Evolutionary conservation across 1,284 basidiomycete genomes (phyloP).

Genomic region (Ganoderma multipileum): DNA sequence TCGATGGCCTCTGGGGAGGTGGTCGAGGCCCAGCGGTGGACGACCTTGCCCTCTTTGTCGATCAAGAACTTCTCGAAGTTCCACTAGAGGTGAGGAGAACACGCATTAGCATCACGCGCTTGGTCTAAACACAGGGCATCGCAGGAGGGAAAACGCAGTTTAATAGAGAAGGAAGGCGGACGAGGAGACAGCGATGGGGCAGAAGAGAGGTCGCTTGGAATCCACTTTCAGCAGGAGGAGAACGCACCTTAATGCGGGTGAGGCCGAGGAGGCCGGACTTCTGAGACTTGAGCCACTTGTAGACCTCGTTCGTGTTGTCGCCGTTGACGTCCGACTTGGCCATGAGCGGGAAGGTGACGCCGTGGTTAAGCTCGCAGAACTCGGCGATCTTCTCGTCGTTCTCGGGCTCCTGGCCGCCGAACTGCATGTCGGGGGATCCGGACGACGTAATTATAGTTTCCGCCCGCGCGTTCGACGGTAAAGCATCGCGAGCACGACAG

Average conservation of each 20-base stretch:
- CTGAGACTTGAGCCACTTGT: conserved; percentile 85
- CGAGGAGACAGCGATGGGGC: neutral
- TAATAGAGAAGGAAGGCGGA: neutral
- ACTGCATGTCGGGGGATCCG: conserved; percentile 46
- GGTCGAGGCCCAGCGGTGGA: conserved; percentile 82
- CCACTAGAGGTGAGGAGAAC: conserved; percentile 54
- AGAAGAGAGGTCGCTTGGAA: too few relatives aligned
- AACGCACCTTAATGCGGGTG: conserved; percentile 75
- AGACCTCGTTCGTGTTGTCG: conserved; percentile 79
- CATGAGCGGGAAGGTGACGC: conserved; percentile 86
- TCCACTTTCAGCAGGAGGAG: neutral
- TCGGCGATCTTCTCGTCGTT: conserved; percentile 71
- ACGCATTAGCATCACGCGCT: neutral
- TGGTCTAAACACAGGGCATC: neutral
- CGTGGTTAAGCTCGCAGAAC: conserved; percentile 79
- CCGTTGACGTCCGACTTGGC: conserved; percentile 95
- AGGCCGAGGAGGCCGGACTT: conserved; percentile 79
- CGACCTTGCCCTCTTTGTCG: conserved; percentile 75
- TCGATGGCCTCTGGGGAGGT: conserved; percentile 77
- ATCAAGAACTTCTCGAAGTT: conserved; percentile 83
- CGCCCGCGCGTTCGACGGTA: neutral
- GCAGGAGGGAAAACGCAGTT: too few relatives aligned
- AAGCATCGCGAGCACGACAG: neutral
- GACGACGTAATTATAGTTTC: neutral
- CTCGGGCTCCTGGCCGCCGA: conserved; percentile 80